A percentile compares a stretch with the other conserved stretches of the same genome.
Evolutionary conservation across 2,329 filamentous ascomycete species (phyloP).

Genomic region (Colletotrichum endophyticum): DNA sequence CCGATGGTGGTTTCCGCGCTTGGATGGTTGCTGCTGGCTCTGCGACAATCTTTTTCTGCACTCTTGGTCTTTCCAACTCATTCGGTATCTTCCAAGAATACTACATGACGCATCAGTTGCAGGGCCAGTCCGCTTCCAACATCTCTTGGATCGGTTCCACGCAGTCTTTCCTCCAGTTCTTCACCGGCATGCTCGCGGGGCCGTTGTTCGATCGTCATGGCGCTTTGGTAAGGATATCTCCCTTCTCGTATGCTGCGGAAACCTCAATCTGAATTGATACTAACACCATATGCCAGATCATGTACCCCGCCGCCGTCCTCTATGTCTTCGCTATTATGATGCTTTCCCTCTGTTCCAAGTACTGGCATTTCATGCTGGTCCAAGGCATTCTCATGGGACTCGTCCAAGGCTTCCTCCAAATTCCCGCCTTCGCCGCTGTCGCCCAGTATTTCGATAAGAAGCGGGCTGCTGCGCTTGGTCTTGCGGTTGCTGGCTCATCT

Average conservation of each 20-base stretch:
- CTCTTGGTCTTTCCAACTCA: constrained; percentile 39
- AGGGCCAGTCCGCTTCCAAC: constrained; percentile 27
- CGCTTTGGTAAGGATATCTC: constrained; percentile 29
- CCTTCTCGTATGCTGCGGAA: not conserved
- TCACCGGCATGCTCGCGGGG: constrained; percentile 30
- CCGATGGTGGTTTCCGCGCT: constrained; percentile 30
- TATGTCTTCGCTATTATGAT: constrained; percentile 47
- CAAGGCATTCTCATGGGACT: constrained; percentile 51
- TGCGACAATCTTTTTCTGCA: constrained; percentile 31
- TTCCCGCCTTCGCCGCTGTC: constrained; percentile 49
- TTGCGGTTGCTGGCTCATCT: constrained; percentile 50
- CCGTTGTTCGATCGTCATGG: constrained; percentile 43
- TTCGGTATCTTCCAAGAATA: constrained; percentile 42
- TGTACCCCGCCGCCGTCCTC: constrained; percentile 25
- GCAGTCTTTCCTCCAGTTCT: constrained; percentile 32
- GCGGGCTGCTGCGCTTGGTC: constrained; percentile 48
- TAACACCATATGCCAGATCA: constrained; percentile 25
- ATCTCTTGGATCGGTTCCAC: constrained; percentile 43
- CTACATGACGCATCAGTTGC: constrained; percentile 32
- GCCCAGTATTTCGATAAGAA: constrained; percentile 53
- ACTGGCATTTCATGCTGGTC: constrained; percentile 57
- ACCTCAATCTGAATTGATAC: not conserved
- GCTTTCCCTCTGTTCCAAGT: constrained; percentile 45
- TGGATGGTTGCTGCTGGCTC: constrained; percentile 30
- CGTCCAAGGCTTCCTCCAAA: constrained; percentile 42